Conservation (phyloP, 108 stramenopile genomes). For the Poteriospumella lacustris region DNA sequence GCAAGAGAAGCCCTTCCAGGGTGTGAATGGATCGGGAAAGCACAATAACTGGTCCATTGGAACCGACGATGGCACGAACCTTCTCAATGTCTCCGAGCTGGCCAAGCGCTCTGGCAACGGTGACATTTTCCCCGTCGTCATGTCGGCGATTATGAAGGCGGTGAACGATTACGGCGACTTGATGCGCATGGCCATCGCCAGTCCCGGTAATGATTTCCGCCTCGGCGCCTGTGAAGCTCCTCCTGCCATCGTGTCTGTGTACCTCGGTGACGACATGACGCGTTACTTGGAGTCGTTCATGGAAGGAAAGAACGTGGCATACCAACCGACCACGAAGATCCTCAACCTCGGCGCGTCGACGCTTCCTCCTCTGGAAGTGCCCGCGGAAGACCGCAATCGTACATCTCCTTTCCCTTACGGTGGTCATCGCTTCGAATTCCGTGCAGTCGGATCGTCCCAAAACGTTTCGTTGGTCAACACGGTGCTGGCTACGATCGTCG, state of each 20-base stretch:
- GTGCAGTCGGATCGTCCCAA: conserved; percentile 88
- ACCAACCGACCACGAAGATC: not conserved
- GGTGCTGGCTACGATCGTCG: conserved; percentile 81
- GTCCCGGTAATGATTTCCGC: conserved; percentile 91
- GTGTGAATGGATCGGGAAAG: conserved; percentile 89
- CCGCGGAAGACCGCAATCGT: conserved; percentile 90
- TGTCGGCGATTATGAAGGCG: conserved; percentile 80
- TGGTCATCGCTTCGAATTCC: conserved; percentile 86
- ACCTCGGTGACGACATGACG: conserved; percentile 78
- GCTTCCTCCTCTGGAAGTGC: conserved; percentile 74
- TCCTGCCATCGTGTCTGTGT: conserved; percentile 86
- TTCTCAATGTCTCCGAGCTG: conserved; percentile 65
- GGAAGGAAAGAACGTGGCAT: not conserved
- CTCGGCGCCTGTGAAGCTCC: conserved; percentile 91
- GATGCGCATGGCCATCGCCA: conserved; percentile 82
- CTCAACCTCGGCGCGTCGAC: conserved; percentile 70
- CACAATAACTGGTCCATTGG: conserved; percentile 90
- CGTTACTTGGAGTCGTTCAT: conserved; percentile 28
- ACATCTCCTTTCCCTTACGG: conserved; percentile 93
- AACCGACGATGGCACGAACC: conserved; percentile 64
- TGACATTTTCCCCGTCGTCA: conserved; percentile 75
- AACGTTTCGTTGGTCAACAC: conserved; percentile 87
- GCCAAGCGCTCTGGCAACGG: conserved; percentile 46
- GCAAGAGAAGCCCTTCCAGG: conserved; percentile 93
- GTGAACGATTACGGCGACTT: conserved; percentile 88